Base-by-base conservation (phyloP, 306 rosid genomes). In the Pyrus pyrifolia region DNA sequence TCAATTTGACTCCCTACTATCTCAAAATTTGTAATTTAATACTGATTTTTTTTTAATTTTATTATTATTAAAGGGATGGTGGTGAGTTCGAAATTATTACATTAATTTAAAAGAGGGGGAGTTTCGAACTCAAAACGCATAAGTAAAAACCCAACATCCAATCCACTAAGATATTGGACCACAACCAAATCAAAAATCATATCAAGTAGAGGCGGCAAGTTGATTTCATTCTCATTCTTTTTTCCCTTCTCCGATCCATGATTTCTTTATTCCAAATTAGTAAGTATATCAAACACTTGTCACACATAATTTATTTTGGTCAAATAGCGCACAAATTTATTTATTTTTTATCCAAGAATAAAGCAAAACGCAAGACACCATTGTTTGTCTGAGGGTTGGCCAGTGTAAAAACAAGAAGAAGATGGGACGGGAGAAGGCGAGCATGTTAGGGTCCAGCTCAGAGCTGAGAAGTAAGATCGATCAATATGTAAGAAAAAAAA, bases 401-500 rank as follows among this genome's bases (percentile, higher is more conserved):
- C 70, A 38, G 29, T 35, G 51, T 66, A 35, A 64, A 64, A 64
- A 64, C 23, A 64, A 64, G 68, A 31, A 4, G 65, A 38, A 66
- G 70, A 66, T 33, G 27, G 49, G 70, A 66, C 10, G 21, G 25
- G 68, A 31, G 42, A 23, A 31, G 10, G 19, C 11, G 4, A 19
- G 70, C 70, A 19, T 21, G 70, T 21, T 33, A 66, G 49, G 46
- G 70, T 19, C 70, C 70, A 66, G 70, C 70, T 66, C 70, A 66
- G 27, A 66, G 46, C 51, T 66, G 49, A 35, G 51, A 21, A 35
- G 46, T 8, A 17, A 14, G 38, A 62, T 29, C 27, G 29, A 58
- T 57, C 27, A 21, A 21, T 58, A n/a, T 8, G 27, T 7, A 38
- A 38, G 40, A 5, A 38, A 51, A 51, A 4, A 51, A 51, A 51